Evolutionary conservation across 345 rosid genomes (phyloP).

Genomic region (Hirschfeldia incana): DNA sequence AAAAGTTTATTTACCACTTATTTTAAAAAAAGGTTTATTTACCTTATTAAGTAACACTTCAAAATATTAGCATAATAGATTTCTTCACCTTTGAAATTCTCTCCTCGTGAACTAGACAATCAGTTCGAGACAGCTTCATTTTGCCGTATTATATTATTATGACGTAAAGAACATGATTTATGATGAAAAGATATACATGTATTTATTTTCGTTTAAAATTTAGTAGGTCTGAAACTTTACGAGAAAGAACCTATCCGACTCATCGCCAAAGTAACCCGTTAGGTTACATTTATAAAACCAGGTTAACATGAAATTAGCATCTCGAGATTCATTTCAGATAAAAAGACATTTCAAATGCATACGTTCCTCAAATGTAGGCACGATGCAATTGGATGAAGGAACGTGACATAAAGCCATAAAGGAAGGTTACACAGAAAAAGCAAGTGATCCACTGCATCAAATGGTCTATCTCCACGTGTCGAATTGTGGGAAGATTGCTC

Average conservation of each 20-base stretch:
- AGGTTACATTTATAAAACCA: slow-evolving; percentile 14
- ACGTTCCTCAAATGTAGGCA: slow-evolving; percentile 28
- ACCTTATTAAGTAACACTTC: not conserved
- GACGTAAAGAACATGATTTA: not conserved
- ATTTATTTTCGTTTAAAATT: not conserved
- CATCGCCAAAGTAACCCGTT: slow-evolving; percentile 20
- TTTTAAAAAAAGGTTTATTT: not conserved
- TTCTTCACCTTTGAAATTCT: not conserved
- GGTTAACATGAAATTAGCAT: not conserved
- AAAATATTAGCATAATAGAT: not conserved
- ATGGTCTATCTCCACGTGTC: slow-evolving; percentile 31
- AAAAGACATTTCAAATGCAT: slow-evolving; percentile 3
- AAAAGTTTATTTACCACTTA: not conserved
- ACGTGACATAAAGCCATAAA: slow-evolving; percentile 40
- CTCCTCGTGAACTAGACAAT: not conserved
- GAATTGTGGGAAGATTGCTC: slow-evolving; percentile 27
- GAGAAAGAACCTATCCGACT: not conserved
- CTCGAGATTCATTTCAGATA: not conserved
- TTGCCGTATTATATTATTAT: not conserved
- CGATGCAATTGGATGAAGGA: slow-evolving; percentile 28
- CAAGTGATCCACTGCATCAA: slow-evolving; percentile 24
- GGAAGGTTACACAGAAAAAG: slow-evolving; percentile 22
- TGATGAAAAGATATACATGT: not conserved
- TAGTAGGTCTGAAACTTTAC: slow-evolving; percentile 6
- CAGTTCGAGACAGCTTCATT: not conserved